Base-by-base conservation (phyloP, 108 stramenopile species). In the Nannochloropsis gaditana region DNA sequence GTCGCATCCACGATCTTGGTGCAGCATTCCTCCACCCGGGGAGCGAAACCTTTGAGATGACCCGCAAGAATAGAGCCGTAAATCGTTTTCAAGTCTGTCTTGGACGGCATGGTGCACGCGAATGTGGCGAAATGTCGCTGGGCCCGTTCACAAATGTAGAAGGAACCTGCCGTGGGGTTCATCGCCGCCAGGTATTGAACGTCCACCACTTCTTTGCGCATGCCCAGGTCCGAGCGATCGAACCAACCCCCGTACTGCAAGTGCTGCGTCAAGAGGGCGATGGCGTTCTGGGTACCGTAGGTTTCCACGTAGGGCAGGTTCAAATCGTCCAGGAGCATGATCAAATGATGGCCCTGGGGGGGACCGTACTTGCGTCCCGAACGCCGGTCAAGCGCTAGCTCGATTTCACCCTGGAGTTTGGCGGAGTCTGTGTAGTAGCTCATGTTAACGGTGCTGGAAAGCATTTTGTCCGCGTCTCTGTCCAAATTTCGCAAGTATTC, bases 251-350 rank as follows among this genome's bases (percentile, higher is more conserved):
- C 93, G 85, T 96, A 90, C 45, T 93, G 92, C 88, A 95, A 93
- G 81, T 93, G 93, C 90, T 96, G 95, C 31, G 94, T 95, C 44
- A 96, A 85, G 81, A 96, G 83, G 31, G 94, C 94, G 84, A 96
- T 94, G 6, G 94, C 87, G 82, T 95, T 95, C 91, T 96, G 95
- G 11, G 95, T 95, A 21, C 95, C 95, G 82, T 96, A 96, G 45
- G 93, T 93, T 91, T 96, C 95, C 5, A 95, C 91, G 90, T 93
- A 94, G n/a, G 95, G 95, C 83, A 96, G 91, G 88, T 96, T 96
- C 92, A 96, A 90, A 85, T 96, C 95, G 47, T 96, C 95, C 45
- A 96, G 89, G 87, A 95, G 95, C 73, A 92, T 92, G 43, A 95
- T 85, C 81, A 95, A 90, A 80, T 93, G 93, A 81, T 93, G 95